phyloP scores from a whole-genome alignment of 371 early-diverging fungal species.

The Mucor racemosus region DNA sequence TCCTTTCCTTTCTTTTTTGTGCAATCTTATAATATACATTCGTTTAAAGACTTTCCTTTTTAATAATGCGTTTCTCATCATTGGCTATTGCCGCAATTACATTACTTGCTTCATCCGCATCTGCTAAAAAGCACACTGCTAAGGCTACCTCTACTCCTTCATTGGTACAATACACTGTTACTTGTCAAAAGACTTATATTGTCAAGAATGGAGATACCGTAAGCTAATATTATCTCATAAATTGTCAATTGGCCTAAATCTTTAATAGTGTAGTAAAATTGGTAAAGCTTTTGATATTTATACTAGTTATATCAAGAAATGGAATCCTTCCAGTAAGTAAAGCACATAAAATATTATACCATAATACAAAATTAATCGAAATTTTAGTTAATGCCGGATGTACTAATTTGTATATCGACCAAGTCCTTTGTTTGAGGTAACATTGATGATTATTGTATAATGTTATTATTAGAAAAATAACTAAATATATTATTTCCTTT shows the following conservation, averaged over 20 bases:
- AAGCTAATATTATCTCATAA: neutral
- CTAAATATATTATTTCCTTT: neutral
- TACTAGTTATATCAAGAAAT: conserved; percentile 26
- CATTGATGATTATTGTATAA: neutral
- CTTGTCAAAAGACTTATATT: conserved; percentile 30
- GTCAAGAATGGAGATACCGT: conserved; percentile 35
- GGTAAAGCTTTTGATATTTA: conserved; percentile 24
- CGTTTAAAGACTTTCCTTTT: conserved; percentile 4
- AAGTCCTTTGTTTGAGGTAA: conserved; percentile 33
- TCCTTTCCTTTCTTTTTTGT: conserved; percentile 2
- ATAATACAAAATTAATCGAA: neutral
- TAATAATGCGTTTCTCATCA: conserved; percentile 16
- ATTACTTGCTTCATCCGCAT: conserved; percentile 11
- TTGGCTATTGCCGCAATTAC: conserved; percentile 23
- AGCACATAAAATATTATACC: no score
- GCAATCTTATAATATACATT: neutral
- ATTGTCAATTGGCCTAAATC: neutral
- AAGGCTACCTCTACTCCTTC: neutral
- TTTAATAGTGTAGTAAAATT: conserved; percentile 30
- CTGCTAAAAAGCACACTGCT: conserved; percentile 1
- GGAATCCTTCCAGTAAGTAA: conserved; percentile 38
- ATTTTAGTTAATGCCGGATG: conserved; percentile 30
- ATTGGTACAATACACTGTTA: conserved; percentile 19
- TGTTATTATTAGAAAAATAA: neutral
- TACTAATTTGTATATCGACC: conserved; percentile 33